These are phyloP conservation scores for Sclerotinia borealis DNA, from an alignment of 2,329 filamentous ascomycete species.

Conservation along the genomic window DNA sequence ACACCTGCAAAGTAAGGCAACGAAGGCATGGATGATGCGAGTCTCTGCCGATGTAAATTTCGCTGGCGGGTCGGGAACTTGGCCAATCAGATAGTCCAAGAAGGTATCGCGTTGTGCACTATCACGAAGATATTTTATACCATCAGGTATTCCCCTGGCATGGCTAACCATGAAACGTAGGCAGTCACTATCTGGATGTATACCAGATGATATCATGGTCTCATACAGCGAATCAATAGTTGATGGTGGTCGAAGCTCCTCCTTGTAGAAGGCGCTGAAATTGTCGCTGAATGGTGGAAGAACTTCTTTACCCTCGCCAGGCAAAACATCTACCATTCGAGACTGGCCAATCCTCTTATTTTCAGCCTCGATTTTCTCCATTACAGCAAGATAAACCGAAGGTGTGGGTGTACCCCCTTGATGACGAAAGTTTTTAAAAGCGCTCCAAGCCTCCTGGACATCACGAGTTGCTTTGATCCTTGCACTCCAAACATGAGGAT, in stretches of 20 bases:
- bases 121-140: constrained; percentile 45
- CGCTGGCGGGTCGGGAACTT: constrained; percentile 8
- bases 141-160: constrained; percentile 43
- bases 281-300: constrained; percentile 50
- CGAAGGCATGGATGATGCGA: constrained; percentile 44
- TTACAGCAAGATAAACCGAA: constrained; percentile 53
- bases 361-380: constrained; percentile 46
- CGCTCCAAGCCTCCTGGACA: constrained; percentile 54
- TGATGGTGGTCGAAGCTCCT: constrained; percentile 52
- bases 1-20: constrained; percentile 43
- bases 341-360: constrained; percentile 25
- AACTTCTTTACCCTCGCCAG: constrained; percentile 55
- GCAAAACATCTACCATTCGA: constrained; percentile 34
- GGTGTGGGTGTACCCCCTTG: constrained; percentile 34
- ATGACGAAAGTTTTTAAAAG: constrained; percentile 33
- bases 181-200: constrained; percentile 44
- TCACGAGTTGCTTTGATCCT: constrained; percentile 54
- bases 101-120: constrained; percentile 29
- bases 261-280: constrained; percentile 58
- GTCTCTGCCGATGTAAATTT: constrained; percentile 18
- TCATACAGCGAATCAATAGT: constrained; percentile 51
- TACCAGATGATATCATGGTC: constrained; percentile 46
- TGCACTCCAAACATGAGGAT: constrained; percentile 44
- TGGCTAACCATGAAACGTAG: constrained; percentile 51
- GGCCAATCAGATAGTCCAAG: constrained; percentile 17